Percentiles rank a stretch among this genome's conserved stretches.
Evolutionary conservation across 805 yeast species (phyloP).

Genomic region (Jamesozyma hellenica): DNA sequence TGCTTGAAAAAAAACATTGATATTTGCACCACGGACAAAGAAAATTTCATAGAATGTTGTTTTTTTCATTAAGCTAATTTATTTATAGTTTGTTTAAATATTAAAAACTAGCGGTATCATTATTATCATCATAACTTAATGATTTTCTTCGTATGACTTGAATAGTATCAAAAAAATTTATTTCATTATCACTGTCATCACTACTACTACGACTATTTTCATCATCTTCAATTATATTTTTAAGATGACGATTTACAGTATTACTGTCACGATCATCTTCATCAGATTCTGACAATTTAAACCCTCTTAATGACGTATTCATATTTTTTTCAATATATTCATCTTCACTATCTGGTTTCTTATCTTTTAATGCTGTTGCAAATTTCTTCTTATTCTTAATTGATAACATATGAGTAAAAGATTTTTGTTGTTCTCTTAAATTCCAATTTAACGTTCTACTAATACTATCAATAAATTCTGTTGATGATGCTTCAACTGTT

Average conservation of each 20-base stretch:
- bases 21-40: no score
- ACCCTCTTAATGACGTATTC: neutral
- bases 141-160: slow-evolving; percentile 3
- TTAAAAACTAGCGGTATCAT: no score
- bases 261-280: no score
- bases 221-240: neutral
- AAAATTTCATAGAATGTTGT: no score
- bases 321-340: slow-evolving; percentile 6
- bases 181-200: neutral
- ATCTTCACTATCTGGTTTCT: slow-evolving; percentile 5
- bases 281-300: neutral
- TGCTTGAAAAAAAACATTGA: no score
- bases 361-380: slow-evolving; percentile 5
- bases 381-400: slow-evolving; percentile 12
- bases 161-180: neutral
- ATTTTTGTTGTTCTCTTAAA: slow-evolving; percentile 75
- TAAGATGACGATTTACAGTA: no score
- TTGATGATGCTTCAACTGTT: slow-evolving; percentile 62
- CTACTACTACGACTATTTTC: neutral
- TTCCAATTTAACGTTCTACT: slow-evolving; percentile 88
- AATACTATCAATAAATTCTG: slow-evolving; percentile 75
- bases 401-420: slow-evolving; percentile 38
- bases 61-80: no score
- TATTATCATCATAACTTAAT: neutral
- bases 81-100: no score